These are phyloP conservation scores for Euphorbia celastroides DNA, from an alignment of 441 rosid species.

Conservation along the genomic window DNA sequence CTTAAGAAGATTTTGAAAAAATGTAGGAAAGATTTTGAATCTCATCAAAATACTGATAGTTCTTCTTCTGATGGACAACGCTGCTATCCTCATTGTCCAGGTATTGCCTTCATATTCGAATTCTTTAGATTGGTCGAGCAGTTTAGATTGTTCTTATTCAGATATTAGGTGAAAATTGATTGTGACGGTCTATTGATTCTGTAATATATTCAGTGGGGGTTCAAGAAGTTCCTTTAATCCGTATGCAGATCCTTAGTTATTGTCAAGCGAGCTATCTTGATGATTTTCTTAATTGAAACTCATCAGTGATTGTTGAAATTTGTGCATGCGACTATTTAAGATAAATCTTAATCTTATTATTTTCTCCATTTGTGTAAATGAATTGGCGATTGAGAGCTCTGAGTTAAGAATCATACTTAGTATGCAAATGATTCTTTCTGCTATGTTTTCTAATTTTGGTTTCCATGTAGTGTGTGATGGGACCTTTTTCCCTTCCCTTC, in stretches of 20 bases:
- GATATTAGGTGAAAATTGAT: neutral
- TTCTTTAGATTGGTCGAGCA: too few species aligned
- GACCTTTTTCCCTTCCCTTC: slow-evolving; percentile 84
- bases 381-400: neutral
- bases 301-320: neutral
- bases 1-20: slow-evolving; percentile 73
- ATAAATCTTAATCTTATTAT: neutral
- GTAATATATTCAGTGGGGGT: neutral
- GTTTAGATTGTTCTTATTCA: neutral
- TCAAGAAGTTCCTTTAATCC: neutral
- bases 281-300: neutral
- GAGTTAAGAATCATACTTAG: neutral
- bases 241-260: neutral
- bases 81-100: slow-evolving; percentile 60
- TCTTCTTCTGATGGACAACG: slow-evolving; percentile 17
- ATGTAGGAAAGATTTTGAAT: slow-evolving; percentile 42
- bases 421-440: neutral
- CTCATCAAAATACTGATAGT: slow-evolving; percentile 19
- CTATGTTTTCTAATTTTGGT: neutral
- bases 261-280: neutral
- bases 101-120: slow-evolving; percentile 26
- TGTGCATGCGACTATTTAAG: neutral
- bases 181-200: neutral
- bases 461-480: slow-evolving; percentile 64
- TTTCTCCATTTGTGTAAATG: neutral